These are phyloP conservation scores for Streptanthus diversifolius DNA, from an alignment of 345 rosid genomes.

Conservation along the genomic window DNA sequence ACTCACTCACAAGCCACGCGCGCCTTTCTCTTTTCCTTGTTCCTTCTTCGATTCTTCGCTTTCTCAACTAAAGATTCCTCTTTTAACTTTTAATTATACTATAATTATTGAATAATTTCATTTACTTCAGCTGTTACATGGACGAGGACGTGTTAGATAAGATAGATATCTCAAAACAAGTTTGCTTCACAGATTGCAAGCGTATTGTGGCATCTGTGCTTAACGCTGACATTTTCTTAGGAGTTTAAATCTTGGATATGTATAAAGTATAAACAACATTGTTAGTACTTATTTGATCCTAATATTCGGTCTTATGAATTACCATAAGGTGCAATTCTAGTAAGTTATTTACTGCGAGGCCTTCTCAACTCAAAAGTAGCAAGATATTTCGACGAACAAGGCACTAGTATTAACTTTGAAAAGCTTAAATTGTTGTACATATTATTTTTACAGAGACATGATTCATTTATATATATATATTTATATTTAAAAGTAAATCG, in stretches of 20 bases:
- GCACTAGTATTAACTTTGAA: background rate
- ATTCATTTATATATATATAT: too few relatives aligned
- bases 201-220: background rate
- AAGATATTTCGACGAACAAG: background rate
- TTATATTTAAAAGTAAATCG: background rate
- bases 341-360: background rate
- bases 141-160: background rate
- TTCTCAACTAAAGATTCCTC: conserved; percentile 1
- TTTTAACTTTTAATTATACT: conserved; percentile 4
- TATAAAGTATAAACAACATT: too few relatives aligned
- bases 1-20: background rate
- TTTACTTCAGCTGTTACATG: background rate
- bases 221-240: too few relatives aligned
- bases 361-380: background rate
- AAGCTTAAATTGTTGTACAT: background rate
- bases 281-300: too few relatives aligned
- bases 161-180: background rate
- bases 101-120: background rate
- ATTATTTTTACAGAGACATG: background rate
- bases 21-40: background rate
- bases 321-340: too few relatives aligned
- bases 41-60: conserved; percentile 14
- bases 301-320: too few relatives aligned
- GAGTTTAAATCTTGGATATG: too few relatives aligned
- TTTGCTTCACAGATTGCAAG: background rate